These are phyloP conservation scores for Ophiostoma tasmaniense DNA, from an alignment of 2,329 filamentous ascomycete species.

Conservation along the genomic window DNA sequence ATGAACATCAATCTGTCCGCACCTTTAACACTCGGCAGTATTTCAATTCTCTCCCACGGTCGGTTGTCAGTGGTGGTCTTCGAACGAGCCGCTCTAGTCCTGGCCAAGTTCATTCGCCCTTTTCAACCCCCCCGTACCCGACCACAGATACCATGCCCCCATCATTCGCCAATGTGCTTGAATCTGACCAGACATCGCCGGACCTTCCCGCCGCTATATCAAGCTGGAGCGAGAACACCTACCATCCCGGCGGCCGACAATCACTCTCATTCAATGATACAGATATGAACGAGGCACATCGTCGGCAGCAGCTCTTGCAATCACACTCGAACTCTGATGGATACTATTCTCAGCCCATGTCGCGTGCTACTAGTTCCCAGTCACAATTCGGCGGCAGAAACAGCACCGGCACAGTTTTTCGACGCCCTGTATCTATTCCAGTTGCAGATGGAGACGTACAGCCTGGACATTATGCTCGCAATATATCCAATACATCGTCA, in stretches of 20 bases:
- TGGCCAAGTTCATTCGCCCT: background rate
- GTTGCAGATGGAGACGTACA: background rate
- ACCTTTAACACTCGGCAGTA: background rate
- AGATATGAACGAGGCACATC: background rate
- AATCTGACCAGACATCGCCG: background rate
- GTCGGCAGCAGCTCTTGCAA: conserved; percentile 10
- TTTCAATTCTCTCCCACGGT: background rate
- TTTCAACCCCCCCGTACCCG: background rate
- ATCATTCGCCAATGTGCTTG: background rate
- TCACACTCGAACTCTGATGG: conserved; percentile 24
- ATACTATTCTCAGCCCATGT: conserved; percentile 44
- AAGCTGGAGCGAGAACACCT: background rate
- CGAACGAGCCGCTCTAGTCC: background rate
- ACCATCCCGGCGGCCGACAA: background rate
- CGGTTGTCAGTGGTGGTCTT: background rate
- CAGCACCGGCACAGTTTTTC: background rate
- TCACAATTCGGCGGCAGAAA: conserved; percentile 22
- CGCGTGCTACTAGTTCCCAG: conserved; percentile 36
- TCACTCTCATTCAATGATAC: background rate
- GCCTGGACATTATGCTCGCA: background rate
- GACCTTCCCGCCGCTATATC: background rate
- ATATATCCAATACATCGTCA: background rate
- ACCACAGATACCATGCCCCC: background rate
- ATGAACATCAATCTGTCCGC: background rate
- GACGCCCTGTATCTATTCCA: background rate